Base-by-base conservation (phyloP, 495 filamentous ascomycete species). In the Chaetomium fimeti region DNA sequence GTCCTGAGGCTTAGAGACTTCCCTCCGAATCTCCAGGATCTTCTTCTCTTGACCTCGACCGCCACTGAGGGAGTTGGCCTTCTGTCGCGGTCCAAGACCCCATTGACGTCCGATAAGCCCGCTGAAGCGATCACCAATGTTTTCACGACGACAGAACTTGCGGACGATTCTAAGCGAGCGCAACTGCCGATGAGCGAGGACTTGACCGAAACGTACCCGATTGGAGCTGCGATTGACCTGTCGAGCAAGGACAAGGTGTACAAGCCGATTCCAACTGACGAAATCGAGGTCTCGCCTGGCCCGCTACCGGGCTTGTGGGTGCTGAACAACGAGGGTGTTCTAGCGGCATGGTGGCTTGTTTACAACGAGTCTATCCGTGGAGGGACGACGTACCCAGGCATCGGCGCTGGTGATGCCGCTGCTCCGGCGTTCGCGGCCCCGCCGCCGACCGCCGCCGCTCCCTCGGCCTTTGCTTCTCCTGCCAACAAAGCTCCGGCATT, bases 261-360 rank as follows among this genome's bases (percentile, higher is more conserved):
- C 49, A 83, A 87, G 62, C 95, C 95, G 6, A 89, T 97, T 61
- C 84, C 86, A 5, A 84, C 83, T 13, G 91, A 92, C 66, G 88
- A 92, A 53, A 75, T 85, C 15, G 85, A 93, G 59, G 75, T 80
- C 45, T 93, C 92, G 3, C 82, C 86, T 15, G 88, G 88, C 2
- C 94, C 95, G 18, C 73, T 97, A n/a, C 95, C 95, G 2, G 91
- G 88, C 3, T 74, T 96, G 16, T 85, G 95, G 79, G 83, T 93
- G 38, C 81, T 99, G 4, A 98, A 94, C 64, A 86, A 96, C 71
- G 91, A 97, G 68, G 94, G 94, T 32, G 79, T 95, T 12, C 79
- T 99, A 9, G 83, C 82, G 25, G 80, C 87, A 22, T 99, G 95
- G 95, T 96, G 92, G 88, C 77, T 97, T 56, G 79, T 97, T 43